Evolutionary conservation across 371 early-diverging fungal species (phyloP).

Genomic region (Mortierella sp.): DNA sequence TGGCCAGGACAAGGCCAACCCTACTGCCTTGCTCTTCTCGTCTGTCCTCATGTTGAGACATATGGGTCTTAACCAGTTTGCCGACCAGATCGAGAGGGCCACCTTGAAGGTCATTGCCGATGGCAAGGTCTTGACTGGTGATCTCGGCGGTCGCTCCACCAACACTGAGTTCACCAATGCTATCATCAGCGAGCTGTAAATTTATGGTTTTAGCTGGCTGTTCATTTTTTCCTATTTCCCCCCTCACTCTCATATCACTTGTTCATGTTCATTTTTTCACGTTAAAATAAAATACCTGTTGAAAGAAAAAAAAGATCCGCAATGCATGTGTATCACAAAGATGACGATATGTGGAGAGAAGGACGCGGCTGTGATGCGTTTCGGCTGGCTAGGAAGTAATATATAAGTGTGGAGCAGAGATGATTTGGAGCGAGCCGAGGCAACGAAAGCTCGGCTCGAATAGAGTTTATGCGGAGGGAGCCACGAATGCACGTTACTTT

Average conservation of each 20-base stretch:
- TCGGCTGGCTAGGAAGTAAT: no score
- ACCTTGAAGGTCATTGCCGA: slow-evolving; percentile 95
- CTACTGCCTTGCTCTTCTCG: slow-evolving; percentile 89
- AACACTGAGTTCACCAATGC: slow-evolving; percentile 93
- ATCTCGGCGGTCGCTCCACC: slow-evolving; percentile 93
- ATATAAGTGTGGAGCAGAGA: no score
- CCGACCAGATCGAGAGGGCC: slow-evolving; percentile 88
- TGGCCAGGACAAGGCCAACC: slow-evolving; percentile 82
- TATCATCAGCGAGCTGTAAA: slow-evolving; percentile 72
- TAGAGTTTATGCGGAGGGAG: no score
- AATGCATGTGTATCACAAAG: no score
- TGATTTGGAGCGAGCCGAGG: no score
- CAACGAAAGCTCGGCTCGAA: no score
- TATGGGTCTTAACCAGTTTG: slow-evolving; percentile 86
- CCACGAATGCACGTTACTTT: no score
- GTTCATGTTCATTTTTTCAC: slow-evolving; percentile 22
- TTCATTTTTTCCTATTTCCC: not conserved
- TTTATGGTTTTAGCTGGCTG: not conserved
- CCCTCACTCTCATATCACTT: slow-evolving; percentile 13
- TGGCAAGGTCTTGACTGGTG: slow-evolving; percentile 91
- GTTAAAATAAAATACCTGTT: slow-evolving; percentile 17
- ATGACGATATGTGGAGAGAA: no score
- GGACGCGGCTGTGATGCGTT: no score
- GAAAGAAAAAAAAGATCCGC: not conserved
- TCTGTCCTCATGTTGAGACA: slow-evolving; percentile 98